Evolutionary conservation across 192 early-diverging fungal genomes (phyloP), one percentile per base, ranked within the genome.

Genomic region (Linnemannia zychae): DNA sequence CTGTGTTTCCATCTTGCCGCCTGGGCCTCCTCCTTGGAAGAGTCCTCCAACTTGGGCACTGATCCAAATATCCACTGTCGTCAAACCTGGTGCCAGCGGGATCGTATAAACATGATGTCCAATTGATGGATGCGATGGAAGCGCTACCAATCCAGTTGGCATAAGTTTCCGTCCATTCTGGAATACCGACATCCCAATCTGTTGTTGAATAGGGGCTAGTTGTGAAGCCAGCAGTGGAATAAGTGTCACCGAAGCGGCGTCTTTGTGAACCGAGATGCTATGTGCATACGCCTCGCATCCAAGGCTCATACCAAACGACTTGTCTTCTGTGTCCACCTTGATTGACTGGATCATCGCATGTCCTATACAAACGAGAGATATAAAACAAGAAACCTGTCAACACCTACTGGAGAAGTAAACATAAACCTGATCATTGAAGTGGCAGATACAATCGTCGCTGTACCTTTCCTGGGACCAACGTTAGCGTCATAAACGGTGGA

Each of bases 241-340:
- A 67, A 88, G 18, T 2, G 80, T 79, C 49, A 88, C 63, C 17
- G 67, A 49, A 18, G 71, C 44, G 2, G 82, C 88, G 2, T 75
- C 57, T 12, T 76, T 70, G 13, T 77, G 74, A 22, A 88, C 76
- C 1, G 76, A 52, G 74, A 86, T 37, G 73, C 84, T 88, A 40
- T 87, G 80, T 18, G 84, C 74, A 57, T 76, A 79, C 0, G 75
- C 53, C 3, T 76, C 76, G 0, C 84, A 82, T 20, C 74, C 67
- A 53, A 88, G 48, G 65, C 53, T 79, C 88, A 88, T 88, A 28
- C 75, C 73, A 71, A 88, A 88, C 9, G 88, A 88, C 53, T 79
- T 77, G 50, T 88, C 84, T 28, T 86, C 80, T 9, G 88, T 52
- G 52, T 88, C 88, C 13, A 82, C 65, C 16, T 71, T 68, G 17